Evolutionary conservation across 768 basidiomycete species (phyloP), one percentile per base, ranked within the genome.

Genomic region (Guyanaporus albipodus): DNA sequence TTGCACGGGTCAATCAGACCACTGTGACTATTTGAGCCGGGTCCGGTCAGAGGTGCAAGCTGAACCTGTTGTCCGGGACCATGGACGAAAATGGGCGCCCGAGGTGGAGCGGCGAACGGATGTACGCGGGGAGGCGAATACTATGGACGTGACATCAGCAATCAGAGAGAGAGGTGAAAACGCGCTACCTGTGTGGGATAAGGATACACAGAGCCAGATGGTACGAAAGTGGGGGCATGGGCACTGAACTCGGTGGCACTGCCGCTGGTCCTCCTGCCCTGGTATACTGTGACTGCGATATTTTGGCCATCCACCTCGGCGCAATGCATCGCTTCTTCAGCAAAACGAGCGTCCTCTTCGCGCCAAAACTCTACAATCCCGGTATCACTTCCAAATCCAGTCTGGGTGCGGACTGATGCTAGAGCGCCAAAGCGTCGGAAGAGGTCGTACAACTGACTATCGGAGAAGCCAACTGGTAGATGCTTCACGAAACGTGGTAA

Each of bases 11-110:
- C 90, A 50, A 91, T 91, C 22, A 93, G 73, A 17, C 91, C 91
- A 53, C 87, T 90, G 59, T 91, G 87, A 59, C 87, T 91, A 44
- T 56, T 79, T 28, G 87, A 83, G n/a, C 88, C 87, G 31, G 86
- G 88, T 4, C 89, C 89, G 17, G 55, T 51, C 38, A 77, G 42
- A 12, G 90, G 91, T 2, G 90, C 89, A 8, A 84, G 75, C 63
- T 93, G 89, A 27, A 92, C 88, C 63, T 91, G 90, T 62, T 93
- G 91, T 4, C 91, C 91, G 10, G 91, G 91, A 9, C 91, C 90
- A 64, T 91, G 89, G 8, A 89, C 73, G 59, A 91, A 91, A 17
- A 76, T 55, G 24, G 78, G 51, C 12, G 54, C 56, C 24, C 67
- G 66, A 32, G 68, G 69, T 4, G 66, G 50, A 38, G 52, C 68